Base-by-base conservation (phyloP, 768 basidiomycete genomes). In the Mycena indigotica region DNA sequence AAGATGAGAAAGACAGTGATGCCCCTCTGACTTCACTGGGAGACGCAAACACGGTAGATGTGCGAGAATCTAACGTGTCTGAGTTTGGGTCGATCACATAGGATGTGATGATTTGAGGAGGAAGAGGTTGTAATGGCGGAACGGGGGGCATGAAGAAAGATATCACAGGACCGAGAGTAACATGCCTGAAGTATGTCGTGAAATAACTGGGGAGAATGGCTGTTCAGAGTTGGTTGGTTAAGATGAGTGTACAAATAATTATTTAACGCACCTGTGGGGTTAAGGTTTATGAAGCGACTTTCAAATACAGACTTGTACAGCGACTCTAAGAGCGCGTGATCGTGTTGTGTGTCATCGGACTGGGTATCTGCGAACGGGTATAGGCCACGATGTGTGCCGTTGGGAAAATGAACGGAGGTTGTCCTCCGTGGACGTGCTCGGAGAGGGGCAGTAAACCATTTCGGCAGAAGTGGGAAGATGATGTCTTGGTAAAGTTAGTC, bases 371-470 rank as follows among this genome's bases (percentile, higher is more conserved):
- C 69, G 57, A 70, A 70, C 24, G 78, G 71, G 45, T 73, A 69
- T 55, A 74, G 68, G 15, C 64, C 69, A 38, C 71, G 74, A 52
- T 74, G 74, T 32, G 76, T 69, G 29, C 77, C 79, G 50, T 83
- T 78, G 28, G 85, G 79, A 63, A 79, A 74, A 62, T 83, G 78
- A 40, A 81, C 73, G 38, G 85, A 80, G 39, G 81, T 70, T 54
- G 77, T 67, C 50, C 79, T 75, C 59, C 76, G 69, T 21, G 80
- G 74, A 64, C 77, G 82, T 26, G 76, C 75, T 26, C 87, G 83
- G 52, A 91, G 78, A 8, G 88, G 86, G 35, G 80, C 76, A 1
- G 90, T 91, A 65, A 90, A 92, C 88, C 89, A 91, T 32, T 80
- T 81, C 21, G 90, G 89, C 32, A 92, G 78, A 3, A 73, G 73